These are phyloP conservation scores for Mortierella sp. DNA, from an alignment of 371 early-diverging fungal species.

Conservation along the genomic window DNA sequence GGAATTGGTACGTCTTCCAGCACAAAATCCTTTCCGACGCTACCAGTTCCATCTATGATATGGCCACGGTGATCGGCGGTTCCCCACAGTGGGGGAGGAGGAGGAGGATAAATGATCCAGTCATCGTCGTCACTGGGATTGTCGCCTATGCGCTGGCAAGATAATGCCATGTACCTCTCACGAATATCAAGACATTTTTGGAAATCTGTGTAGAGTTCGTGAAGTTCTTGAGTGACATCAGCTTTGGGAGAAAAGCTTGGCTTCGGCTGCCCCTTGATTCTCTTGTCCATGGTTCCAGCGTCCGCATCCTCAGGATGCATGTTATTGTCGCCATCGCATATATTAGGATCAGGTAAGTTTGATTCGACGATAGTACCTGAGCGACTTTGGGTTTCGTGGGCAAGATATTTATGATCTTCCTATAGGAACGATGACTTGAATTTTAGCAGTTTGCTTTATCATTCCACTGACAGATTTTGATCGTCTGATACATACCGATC, in stretches of 20 bases:
- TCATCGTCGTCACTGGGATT: slow-evolving; percentile 86
- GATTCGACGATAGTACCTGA: not conserved
- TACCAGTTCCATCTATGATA: slow-evolving; percentile 59
- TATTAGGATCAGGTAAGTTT: not conserved
- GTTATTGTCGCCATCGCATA: not conserved
- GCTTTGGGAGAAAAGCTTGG: slow-evolving; percentile 29
- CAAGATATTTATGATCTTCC: slow-evolving; percentile 28
- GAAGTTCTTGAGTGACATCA: slow-evolving; percentile 66
- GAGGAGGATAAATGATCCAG: slow-evolving; percentile 93
- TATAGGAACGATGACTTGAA: not conserved
- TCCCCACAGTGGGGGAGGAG: slow-evolving; percentile 85
- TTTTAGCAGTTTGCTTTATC: not conserved
- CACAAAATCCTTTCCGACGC: slow-evolving; percentile 57
- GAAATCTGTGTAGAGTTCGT: slow-evolving; percentile 64
- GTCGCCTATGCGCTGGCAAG: slow-evolving; percentile 84
- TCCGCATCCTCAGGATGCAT: slow-evolving; percentile 4
- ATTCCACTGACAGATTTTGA: not conserved
- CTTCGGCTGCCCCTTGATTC: not conserved
- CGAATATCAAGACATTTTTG: slow-evolving; percentile 85
- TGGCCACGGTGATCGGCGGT: slow-evolving; percentile 52
- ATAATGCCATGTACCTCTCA: slow-evolving; percentile 86
- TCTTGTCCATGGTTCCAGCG: slow-evolving; percentile 23
- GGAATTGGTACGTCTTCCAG: slow-evolving; percentile 62
- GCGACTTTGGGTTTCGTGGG: slow-evolving; percentile 8
- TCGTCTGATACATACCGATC: slow-evolving; percentile 17